Conservation (phyloP, 139 green algal species). For the Diplosphaera chodatii region DNA sequence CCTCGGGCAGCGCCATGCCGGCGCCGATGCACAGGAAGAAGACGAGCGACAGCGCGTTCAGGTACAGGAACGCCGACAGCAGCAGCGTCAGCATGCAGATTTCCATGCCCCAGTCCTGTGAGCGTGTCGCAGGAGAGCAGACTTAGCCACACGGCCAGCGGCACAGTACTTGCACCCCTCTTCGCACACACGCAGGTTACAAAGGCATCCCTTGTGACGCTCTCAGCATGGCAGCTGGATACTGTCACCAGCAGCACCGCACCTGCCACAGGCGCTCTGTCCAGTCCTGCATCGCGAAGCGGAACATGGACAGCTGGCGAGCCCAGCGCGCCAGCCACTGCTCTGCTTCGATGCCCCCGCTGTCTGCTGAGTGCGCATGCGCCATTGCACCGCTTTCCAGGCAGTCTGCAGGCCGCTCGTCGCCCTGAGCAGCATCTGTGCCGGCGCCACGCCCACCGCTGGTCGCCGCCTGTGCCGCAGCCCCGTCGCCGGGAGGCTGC, state of each 20-base stretch:
- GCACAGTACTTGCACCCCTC: too few species aligned
- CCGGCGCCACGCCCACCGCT: background rate
- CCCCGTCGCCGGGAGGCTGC: too few species aligned
- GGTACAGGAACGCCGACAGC: slow-evolving; percentile 39
- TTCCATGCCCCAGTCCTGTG: slow-evolving; percentile 42
- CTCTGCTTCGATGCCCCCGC: background rate
- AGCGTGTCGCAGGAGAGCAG: too few species aligned
- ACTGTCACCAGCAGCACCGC: too few species aligned
- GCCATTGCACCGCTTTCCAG: too few species aligned
- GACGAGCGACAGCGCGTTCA: slow-evolving; percentile 38
- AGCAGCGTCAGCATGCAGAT: slow-evolving; percentile 43
- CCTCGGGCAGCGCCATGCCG: slow-evolving; percentile 31
- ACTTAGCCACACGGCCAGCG: too few species aligned
- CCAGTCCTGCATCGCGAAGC: slow-evolving; percentile 34
- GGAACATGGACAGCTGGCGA: slow-evolving; percentile 15
- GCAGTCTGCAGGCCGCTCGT: too few species aligned
- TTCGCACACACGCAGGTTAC: too few species aligned
- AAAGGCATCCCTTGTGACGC: too few species aligned
- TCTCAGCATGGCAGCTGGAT: too few species aligned
- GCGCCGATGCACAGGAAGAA: slow-evolving; percentile 28
- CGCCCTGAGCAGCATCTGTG: too few species aligned
- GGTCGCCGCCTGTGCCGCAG: background rate
- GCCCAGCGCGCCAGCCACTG: background rate
- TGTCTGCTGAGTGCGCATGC: background rate
- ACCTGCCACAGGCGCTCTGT: slow-evolving; percentile 34